Base-by-base conservation (phyloP, 768 basidiomycete species). In the Sarcodon sp. region DNA sequence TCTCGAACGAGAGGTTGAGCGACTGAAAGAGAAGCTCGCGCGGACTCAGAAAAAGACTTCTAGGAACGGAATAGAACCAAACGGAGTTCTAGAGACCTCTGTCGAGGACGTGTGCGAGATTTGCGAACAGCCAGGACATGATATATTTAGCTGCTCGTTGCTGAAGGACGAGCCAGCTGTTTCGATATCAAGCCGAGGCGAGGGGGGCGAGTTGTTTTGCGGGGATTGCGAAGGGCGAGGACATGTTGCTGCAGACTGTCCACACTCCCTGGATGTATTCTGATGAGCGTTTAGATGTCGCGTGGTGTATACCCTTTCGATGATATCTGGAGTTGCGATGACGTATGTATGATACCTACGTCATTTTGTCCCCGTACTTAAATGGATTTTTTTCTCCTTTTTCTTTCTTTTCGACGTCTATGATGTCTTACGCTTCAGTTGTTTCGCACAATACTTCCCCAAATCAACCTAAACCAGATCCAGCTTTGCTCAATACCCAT, bases 191-290 rank as follows among this genome's bases (percentile, higher is more conserved):
- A 47, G 50, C 54, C 48, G 48, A 46, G 13, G 39, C 27, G 7
- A 15, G 16, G 13, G 39, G 15, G 60, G 60, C 13, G 73, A 72
- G 46, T 55, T 76, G 36, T 85, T 76, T 58, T 92, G 90, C 60
- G 83, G 81, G 47, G 88, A 92, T 54, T 92, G 90, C 59, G 90
- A 91, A 66, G 76, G 76, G 49, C 71, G 75, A 46, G 89, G 87
- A 7, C 89, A 92, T 61, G 58, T 70, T 35, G 77, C 88, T 5
- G 74, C 73, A 34, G 76, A 89, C 51, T 93, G 90, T 58, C 87
- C 88, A 36, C 79, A 89, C 61, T 88, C 87, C 9, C 64, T 81
- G 62, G 90, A 93, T 64, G 84, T 92, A 49, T 93, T 92, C 66
- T 92, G 65, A 68, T 46, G 53, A 27, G 21, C 4, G 21, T 27